Base-by-base conservation (phyloP, 2,329 filamentous ascomycete genomes). In the Chrysoporthe deuterocubensis region DNA sequence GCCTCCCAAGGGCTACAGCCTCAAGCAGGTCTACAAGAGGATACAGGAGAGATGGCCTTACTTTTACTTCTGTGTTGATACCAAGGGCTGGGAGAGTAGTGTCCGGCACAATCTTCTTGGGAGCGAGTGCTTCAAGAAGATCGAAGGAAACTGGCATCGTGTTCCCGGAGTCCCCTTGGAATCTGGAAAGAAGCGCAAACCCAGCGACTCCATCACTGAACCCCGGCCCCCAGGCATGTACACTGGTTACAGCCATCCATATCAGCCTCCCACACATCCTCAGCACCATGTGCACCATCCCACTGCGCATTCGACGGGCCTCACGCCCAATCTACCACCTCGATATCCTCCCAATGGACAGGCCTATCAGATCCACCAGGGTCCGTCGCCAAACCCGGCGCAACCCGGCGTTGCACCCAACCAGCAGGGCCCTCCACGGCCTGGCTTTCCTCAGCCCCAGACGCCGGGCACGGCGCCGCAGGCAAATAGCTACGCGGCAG, bases 61-160 rank as follows among this genome's bases (percentile, higher is more conserved):
- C 81, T 89, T 86, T 71, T 85, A 84, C 71, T 89, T 89, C 72
- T 81, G 80, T 65, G 85, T 86, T 21, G 86, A 87, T 73, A 89
- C 87, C 6, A 89, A 88, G 74, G 87, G 87, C n/a, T 89, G 87
- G 87, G 86, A 89, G 75, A 89, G 86, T 71, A 89, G 86, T 72
- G 87, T 89, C n/a, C 84, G 87, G 0, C 87, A 89, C 72, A 89
- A 89, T 67, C 81, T 89, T 40, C 87, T 89, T 71, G 86, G 86
- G 2, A 89, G 89, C 74, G 84, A 86, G 71, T 87, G 86, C 7
- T 89, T 89, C 74, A 81, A 80, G 71, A 89, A 89, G 75, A 83
- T 86, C 69, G 85, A 87, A 48, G 82, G 85, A 56, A 77, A 86
- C 26, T 89, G 87, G 87, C 83, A 81, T 68, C 85, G 87, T 46